Base-by-base conservation (phyloP, 306 rosid species). In the Malus sieversii region DNA sequence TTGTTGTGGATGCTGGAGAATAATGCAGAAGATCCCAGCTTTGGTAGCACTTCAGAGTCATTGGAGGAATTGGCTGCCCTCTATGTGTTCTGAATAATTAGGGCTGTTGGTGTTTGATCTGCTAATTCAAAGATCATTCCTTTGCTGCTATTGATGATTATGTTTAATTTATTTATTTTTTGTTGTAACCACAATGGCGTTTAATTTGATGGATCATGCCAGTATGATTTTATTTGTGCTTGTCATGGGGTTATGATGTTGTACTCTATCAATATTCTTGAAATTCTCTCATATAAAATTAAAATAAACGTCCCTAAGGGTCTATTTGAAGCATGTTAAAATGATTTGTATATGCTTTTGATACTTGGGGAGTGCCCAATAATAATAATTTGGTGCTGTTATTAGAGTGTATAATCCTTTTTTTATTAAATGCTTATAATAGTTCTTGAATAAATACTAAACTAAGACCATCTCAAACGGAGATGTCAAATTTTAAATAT, bases 1-100 rank as follows among this genome's bases (percentile, higher is more conserved):
- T 84, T 94, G 3, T 78, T 94, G 64, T 94, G 97, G 97, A 91
- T 94, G 97, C 75, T 94, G 30, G 95, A 92, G 63, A 89, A 92
- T 78, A 89, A 92, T 78, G 92, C 88, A 29, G 97, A 88, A 25
- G 97, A 90, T 82, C 95, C 95, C 22, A 91, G 74, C 53, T 76
- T 93, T 64, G 71, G 77, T 68, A 35, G 23, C 23, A 58, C 77
- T 25, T 80, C 96, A 53, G 96, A 94, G 10, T 88, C 97, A 63
- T 81, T 94, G 79, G 93, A 94, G 53, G 98, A 94, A 84, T 71
- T 94, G 80, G 91, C 95, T 74, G 90, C 90, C n/a, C 93, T 94
- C 63, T 93, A 93, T 64, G 93, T 82, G 57, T 82, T 85, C 70
- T 94, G 48, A 18, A 16, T 65, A 45, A 15, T 51, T 13, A 4